Percentiles rank a stretch among this genome's conserved stretches.
These are phyloP conservation scores for Helianthus annuus DNA, from an alignment of 129 eudicot genomes.

Conservation along the genomic window HanXRQr2.0-SUNRISE NC_035437.2:73729050-73729549, in stretches of 20 bases:
- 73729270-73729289: too few species aligned
- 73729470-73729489: not conserved
- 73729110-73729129: not conserved
- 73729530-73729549: not conserved
- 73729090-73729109: not conserved
- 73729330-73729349: too few species aligned
- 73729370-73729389: too few species aligned
- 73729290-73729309: too few species aligned
- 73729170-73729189: too few species aligned
- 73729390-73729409: too few species aligned
- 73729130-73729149: not conserved
- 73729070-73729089: not conserved
- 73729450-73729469: not conserved
- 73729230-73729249: too few species aligned
- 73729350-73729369: too few species aligned
- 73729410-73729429: not conserved
- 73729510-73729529: not conserved
- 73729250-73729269: too few species aligned
- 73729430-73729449: not conserved
- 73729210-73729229: too few species aligned
- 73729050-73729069: not conserved
- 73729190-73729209: too few species aligned
- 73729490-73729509: conserved; percentile 1
- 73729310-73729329: too few species aligned
- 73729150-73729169: not conserved